These are phyloP conservation scores for Kondoa subrosea DNA, from an alignment of 768 basidiomycete genomes.

Conservation along the genomic window DNA sequence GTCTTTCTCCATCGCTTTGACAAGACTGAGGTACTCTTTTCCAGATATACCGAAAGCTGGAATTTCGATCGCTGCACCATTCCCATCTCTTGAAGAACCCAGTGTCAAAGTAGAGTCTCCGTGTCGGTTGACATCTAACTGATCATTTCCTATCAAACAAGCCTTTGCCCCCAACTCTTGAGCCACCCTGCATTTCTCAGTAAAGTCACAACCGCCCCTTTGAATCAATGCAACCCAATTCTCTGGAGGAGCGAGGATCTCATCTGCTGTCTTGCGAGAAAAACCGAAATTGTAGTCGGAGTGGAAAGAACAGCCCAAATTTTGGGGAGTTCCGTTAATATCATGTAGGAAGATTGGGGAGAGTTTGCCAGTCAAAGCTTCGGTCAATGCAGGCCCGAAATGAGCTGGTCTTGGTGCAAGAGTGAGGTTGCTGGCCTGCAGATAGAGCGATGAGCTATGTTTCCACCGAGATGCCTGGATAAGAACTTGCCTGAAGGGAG, in stretches of 20 bases:
- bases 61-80: too few relatives aligned
- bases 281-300: background rate
- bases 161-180: background rate
- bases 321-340: background rate
- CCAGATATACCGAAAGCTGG: too few relatives aligned
- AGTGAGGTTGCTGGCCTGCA: background rate
- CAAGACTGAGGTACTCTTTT: too few relatives aligned
- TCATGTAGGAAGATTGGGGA: background rate
- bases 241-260: background rate
- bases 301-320: background rate
- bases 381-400: background rate
- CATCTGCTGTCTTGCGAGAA: background rate
- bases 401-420: background rate
- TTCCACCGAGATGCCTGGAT: too few relatives aligned
- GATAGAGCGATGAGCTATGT: too few relatives aligned
- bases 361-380: background rate
- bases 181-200: background rate
- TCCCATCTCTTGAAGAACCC: too few relatives aligned
- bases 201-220: background rate
- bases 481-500: too few relatives aligned
- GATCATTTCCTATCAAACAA: background rate
- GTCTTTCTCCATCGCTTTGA: too few relatives aligned
- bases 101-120: too few relatives aligned
- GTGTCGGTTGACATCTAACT: too few relatives aligned
- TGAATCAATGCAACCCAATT: background rate